Conservation (phyloP, 306 rosid genomes). For the Cucurbita ficifolia region DNA sequence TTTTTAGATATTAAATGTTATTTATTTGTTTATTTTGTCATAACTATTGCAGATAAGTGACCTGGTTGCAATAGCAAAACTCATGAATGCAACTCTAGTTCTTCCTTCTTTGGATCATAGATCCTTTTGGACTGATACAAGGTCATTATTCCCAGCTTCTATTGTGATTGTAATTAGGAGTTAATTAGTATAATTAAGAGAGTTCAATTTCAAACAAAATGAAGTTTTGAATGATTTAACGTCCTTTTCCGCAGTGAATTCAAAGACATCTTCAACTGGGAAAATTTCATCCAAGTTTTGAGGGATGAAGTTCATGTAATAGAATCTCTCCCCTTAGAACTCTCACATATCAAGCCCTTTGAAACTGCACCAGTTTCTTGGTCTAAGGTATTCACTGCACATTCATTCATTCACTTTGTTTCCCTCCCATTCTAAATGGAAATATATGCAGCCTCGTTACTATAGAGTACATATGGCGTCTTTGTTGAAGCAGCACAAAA, state of each 20-base stretch:
- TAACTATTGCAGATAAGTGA: slow-evolving; percentile 76
- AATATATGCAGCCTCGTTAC: slow-evolving; percentile 66
- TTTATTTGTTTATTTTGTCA: background rate
- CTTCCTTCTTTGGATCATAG: slow-evolving; percentile 88
- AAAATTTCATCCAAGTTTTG: slow-evolving; percentile 61
- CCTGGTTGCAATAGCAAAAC: slow-evolving; percentile 94
- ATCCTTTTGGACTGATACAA: slow-evolving; percentile 94
- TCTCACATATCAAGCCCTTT: slow-evolving; percentile 36
- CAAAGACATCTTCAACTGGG: slow-evolving; percentile 35
- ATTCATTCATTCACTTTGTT: background rate
- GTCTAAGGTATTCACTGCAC: slow-evolving; percentile 60
- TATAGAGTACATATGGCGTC: slow-evolving; percentile 70
- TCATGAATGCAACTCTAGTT: slow-evolving; percentile 89
- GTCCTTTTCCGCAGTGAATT: background rate
- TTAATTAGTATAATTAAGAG: too few relatives aligned
- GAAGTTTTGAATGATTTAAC: too few relatives aligned
- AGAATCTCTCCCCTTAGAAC: slow-evolving; percentile 60
- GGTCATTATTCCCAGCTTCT: slow-evolving; percentile 18
- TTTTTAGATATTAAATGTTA: too few relatives aligned
- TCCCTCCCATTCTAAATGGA: background rate
- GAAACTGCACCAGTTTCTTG: slow-evolving; percentile 86
- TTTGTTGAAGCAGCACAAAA: slow-evolving; percentile 49
- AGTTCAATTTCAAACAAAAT: too few relatives aligned
- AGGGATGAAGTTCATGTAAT: slow-evolving; percentile 58
- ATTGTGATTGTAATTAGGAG: too few relatives aligned